Evolutionary conservation across 2,329 filamentous ascomycete species (phyloP).

Genomic region (Diaporthe sp.): DNA sequence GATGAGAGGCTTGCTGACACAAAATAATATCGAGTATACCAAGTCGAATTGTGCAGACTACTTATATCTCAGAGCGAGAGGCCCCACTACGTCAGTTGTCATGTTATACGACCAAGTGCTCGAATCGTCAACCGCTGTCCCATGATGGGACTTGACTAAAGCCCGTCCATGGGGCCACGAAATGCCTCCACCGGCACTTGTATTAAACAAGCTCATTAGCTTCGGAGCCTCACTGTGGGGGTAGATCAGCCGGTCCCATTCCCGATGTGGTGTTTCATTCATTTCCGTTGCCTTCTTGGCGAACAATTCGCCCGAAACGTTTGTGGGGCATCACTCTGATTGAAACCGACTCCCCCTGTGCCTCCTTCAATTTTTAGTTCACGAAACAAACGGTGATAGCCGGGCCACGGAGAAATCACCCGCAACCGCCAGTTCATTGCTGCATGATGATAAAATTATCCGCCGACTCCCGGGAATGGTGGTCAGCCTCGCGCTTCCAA

Average conservation of each 20-base stretch:
- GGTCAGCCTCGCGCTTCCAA: not conserved
- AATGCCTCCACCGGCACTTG: conserved; percentile 17
- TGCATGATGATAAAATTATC: conserved; percentile 17
- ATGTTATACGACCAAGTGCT: not conserved
- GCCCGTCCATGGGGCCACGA: conserved; percentile 11
- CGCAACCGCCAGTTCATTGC: not conserved
- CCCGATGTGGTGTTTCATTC: conserved; percentile 13
- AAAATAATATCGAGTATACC: not conserved
- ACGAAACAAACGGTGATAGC: conserved; percentile 10
- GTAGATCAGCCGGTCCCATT: conserved; percentile 9
- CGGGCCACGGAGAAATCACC: conserved; percentile 15
- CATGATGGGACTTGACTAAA: conserved; percentile 26
- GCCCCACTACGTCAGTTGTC: conserved; percentile 12
- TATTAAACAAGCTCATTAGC: conserved; percentile 30
- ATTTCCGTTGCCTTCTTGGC: conserved; percentile 15
- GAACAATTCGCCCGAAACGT: conserved; percentile 20
- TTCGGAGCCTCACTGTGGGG: conserved; percentile 17
- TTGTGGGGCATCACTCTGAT: conserved; percentile 12
- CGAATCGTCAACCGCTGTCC: conserved; percentile 21
- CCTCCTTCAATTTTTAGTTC: not conserved
- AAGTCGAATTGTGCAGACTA: conserved; percentile 4
- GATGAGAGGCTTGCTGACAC: conserved; percentile 23
- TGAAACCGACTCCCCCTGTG: conserved; percentile 1
- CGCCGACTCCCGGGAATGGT: not conserved
- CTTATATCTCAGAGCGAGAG: not conserved